Evolutionary conservation across 768 basidiomycete species (phyloP).

Genomic region (Harrya chromipes): DNA sequence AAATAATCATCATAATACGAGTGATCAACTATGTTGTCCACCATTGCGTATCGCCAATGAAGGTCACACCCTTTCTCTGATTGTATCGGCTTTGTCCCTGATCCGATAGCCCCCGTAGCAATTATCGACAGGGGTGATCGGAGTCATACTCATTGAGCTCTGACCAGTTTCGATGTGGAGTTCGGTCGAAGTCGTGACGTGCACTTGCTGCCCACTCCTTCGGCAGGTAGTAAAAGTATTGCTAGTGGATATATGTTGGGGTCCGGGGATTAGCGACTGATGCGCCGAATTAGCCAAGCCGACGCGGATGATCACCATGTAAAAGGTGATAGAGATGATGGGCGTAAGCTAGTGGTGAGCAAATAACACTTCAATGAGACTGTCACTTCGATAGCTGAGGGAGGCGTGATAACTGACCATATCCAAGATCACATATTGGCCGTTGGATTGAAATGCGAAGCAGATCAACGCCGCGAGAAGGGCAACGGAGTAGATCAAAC

Average conservation of each 20-base stretch:
- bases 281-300: conserved; percentile 7
- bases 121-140: too few relatives aligned
- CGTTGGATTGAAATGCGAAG: conserved; percentile 27
- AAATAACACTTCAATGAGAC: not conserved
- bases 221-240: not conserved
- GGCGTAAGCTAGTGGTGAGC: conserved; percentile 24
- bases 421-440: conserved; percentile 33
- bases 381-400: not conserved
- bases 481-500: conserved; percentile 33
- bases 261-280: not conserved
- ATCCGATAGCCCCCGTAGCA: too few relatives aligned
- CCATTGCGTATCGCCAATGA: too few relatives aligned
- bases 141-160: too few relatives aligned
- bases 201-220: not conserved
- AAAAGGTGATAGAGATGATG: conserved; percentile 38
- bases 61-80: too few relatives aligned
- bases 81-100: too few relatives aligned
- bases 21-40: too few relatives aligned
- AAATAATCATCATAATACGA: too few relatives aligned
- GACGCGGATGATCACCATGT: conserved; percentile 38
- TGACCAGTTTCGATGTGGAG: not conserved
- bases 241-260: not conserved
- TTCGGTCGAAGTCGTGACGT: not conserved
- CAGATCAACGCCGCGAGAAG: conserved; percentile 30
- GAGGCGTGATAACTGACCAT: conserved; percentile 21